phyloP scores from a whole-genome alignment of 1,284 basidiomycete genomes.

The Peniophora sp. region DNA sequence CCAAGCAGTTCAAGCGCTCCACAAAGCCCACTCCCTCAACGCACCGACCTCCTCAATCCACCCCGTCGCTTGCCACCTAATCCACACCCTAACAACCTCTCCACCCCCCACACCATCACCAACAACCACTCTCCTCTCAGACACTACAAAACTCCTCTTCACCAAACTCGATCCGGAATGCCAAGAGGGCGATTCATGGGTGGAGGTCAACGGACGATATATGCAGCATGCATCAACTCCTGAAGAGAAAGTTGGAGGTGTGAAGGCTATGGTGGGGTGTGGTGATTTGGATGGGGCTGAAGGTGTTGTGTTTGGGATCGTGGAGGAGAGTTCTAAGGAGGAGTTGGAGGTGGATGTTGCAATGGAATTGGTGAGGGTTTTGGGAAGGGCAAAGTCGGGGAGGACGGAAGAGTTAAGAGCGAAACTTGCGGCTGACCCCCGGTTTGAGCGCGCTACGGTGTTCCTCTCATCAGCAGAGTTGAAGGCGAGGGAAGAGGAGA shows the following conservation, averaged over 20 bases:
- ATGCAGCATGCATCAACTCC: background rate
- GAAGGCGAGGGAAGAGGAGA: conserved; percentile 5
- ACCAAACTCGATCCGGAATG: background rate
- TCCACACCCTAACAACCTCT: background rate
- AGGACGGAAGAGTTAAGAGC: conserved; percentile 51
- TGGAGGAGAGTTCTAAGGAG: no score
- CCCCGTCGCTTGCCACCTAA: conserved; percentile 30
- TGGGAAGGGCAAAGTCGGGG: conserved; percentile 40
- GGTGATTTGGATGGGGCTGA: no score
- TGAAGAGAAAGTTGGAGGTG: background rate
- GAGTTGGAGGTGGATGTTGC: conserved; percentile 31
- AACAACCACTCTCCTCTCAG: conserved; percentile 24
- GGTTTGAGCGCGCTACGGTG: conserved; percentile 54
- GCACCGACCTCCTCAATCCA: conserved; percentile 59
- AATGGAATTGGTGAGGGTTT: conserved; percentile 34
- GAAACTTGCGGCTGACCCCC: conserved; percentile 30
- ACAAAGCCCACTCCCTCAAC: conserved; percentile 48
- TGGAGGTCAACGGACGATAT: background rate
- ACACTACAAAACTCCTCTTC: no score
- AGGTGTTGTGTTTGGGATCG: no score
- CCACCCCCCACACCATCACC: background rate
- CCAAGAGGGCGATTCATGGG: conserved; percentile 2
- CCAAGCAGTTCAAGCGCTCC: conserved; percentile 70
- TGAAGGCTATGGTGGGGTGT: no score
- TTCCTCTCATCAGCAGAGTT: conserved; percentile 52